These are phyloP conservation scores for Fusarium siculi DNA, from an alignment of 2,329 filamentous ascomycete genomes.

Conservation along the genomic window DNA sequence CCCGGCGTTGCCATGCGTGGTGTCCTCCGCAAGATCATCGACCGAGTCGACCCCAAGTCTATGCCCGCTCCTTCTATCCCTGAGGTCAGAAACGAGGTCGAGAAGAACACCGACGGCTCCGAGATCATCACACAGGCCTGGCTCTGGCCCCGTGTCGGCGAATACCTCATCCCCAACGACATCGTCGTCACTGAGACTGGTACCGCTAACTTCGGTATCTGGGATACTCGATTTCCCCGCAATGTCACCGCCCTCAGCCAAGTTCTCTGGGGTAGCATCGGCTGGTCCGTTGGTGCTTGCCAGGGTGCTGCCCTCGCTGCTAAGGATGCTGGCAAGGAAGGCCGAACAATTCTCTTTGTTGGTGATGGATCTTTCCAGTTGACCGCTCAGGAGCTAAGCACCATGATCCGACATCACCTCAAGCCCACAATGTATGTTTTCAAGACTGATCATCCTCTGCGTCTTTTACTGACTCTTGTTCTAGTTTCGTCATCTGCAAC, in stretches of 20 bases:
- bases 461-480: conserved; percentile 32
- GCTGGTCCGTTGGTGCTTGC: conserved; percentile 68
- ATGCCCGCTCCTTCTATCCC: conserved; percentile 67
- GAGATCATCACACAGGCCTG: conserved; percentile 72
- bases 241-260: conserved; percentile 85
- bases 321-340: conserved; percentile 68
- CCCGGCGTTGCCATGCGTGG: conserved; percentile 81
- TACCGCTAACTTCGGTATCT: conserved; percentile 88
- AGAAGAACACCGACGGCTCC: conserved; percentile 52
- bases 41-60: conserved; percentile 65
- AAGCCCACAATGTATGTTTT: conserved; percentile 77
- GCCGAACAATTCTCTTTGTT: conserved; percentile 84
- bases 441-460: background rate
- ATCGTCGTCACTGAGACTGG: conserved; percentile 89
- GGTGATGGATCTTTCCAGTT: conserved; percentile 90
- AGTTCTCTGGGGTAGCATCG: conserved; percentile 76
- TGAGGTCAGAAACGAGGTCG: conserved; percentile 62
- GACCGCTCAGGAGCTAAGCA: conserved; percentile 84
- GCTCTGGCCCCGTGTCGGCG: conserved; percentile 81
- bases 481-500: conserved; percentile 84
- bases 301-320: conserved; percentile 78
- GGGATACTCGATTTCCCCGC: conserved; percentile 82
- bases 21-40: conserved; percentile 77
- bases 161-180: conserved; percentile 78
- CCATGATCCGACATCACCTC: conserved; percentile 80